Evolutionary conservation across 2,329 filamentous ascomycete genomes (phyloP).

Genomic region (Diaporthe australafricana): DNA sequence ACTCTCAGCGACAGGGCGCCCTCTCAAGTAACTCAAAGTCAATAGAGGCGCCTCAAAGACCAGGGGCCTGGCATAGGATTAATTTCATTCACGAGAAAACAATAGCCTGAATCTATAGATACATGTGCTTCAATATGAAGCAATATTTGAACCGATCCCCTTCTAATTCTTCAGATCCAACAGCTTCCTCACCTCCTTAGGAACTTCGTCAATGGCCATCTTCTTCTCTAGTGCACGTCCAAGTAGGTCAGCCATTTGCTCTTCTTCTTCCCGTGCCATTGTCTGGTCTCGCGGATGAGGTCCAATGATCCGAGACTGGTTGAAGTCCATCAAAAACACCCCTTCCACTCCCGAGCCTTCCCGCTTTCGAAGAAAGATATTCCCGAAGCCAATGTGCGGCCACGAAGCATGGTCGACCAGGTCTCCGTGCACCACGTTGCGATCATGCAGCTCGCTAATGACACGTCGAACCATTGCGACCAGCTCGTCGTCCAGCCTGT

Average conservation of each 20-base stretch:
- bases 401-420: background rate
- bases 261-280: background rate
- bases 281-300: background rate
- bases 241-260: background rate
- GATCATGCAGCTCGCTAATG: background rate
- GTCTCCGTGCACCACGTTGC: background rate
- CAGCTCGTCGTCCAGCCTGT: background rate
- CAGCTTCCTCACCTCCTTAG: background rate
- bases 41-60: too few species aligned
- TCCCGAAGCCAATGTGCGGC: background rate
- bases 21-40: too few species aligned
- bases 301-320: background rate
- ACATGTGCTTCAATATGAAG: background rate
- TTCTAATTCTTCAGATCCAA: background rate
- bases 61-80: too few species aligned
- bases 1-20: too few species aligned
- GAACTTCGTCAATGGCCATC: background rate
- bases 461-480: background rate
- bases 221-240: background rate
- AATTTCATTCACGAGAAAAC: too few species aligned
- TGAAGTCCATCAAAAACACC: background rate
- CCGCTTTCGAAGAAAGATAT: background rate
- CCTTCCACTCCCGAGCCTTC: background rate
- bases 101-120: too few species aligned
- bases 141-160: background rate